Base-by-base conservation (phyloP, 2,329 filamentous ascomycete genomes). In the Trichoderma atroviride region DNA sequence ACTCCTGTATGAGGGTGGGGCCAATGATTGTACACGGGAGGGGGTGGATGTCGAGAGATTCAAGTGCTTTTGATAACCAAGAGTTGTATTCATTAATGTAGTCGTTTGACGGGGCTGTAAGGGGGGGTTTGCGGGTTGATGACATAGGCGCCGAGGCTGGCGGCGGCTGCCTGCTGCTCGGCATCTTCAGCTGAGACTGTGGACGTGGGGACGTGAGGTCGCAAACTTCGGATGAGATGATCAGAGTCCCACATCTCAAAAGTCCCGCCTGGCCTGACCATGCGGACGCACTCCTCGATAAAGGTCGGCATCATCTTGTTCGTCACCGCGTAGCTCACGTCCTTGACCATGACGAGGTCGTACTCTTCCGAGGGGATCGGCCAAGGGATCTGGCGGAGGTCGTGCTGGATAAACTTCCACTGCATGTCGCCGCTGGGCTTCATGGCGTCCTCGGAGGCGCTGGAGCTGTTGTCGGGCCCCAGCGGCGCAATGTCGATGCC, bases 221-320 rank as follows among this genome's bases (percentile, higher is more conserved):
- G 85, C 33, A 98, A 84, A 78, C 94, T 94, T 73, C 94, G 91
- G 72, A 97, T 88, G 14, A 91, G 87, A 76, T 94, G 89, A 79
- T 97, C 94, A 5, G 91, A 91, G 73, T 97, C 94, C 94, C 94
- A 97, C 19, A 96, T 85, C 77, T 97, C 95, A 31, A 97, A 76
- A 2, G 89, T 88, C 5, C 95, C 95, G 19, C 92, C 93, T 0
- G 92, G 90, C 73, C 87, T 89, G 43, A 97, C 83, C 14, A 97
- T 81, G 22, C 94, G 91, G 57, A 95, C 82, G 71, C 90, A 91
- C 76, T 97, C 93, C 72, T 92, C 91, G 70, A 89, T 83, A 31
- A 87, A 78, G 5, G 72, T 40, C 62, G 88, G 84, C 40, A 89
- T 86, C 69, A 87, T 83, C 56, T 87, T 81, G 31, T 87, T 87